Evolutionary conservation across 306 rosid species (phyloP).

Genomic region (Rosa lucieae): DNA sequence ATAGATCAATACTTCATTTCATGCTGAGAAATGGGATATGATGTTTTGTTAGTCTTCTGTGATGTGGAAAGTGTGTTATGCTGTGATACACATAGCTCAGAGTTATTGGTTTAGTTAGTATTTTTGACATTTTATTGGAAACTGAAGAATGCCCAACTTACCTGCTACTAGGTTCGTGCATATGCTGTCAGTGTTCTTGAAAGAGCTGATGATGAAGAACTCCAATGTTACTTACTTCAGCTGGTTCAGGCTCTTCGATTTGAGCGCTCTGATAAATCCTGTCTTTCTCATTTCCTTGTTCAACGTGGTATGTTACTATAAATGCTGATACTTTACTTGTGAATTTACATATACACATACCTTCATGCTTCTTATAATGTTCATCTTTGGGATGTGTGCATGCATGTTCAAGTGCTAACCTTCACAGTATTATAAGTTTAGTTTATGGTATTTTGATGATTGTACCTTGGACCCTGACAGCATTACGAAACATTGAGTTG

Average conservation of each 20-base stretch:
- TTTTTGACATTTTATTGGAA: slow-evolving; percentile 12
- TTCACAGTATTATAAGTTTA: slow-evolving; percentile 28
- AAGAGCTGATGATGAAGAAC: slow-evolving; percentile 99
- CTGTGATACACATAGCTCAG: background rate
- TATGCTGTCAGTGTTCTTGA: slow-evolving; percentile 98
- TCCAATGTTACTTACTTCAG: slow-evolving; percentile 93
- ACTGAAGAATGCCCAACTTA: slow-evolving; percentile 15
- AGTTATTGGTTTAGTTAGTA: background rate
- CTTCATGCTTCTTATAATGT: background rate
- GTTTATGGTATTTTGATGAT: slow-evolving; percentile 38
- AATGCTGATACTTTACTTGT: background rate
- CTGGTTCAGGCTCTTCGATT: slow-evolving; percentile 98
- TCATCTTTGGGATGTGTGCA: slow-evolving; percentile 16
- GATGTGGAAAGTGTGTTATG: background rate
- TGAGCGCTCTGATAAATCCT: slow-evolving; percentile 94
- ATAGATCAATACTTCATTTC: background rate
- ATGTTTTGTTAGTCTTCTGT: slow-evolving; percentile 1
- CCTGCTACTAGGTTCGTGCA: slow-evolving; percentile 81
- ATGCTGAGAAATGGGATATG: background rate
- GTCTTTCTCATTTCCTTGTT: slow-evolving; percentile 88
- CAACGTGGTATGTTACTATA: slow-evolving; percentile 68
- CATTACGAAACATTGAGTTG: slow-evolving; percentile 79
- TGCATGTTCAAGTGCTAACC: slow-evolving; percentile 30
- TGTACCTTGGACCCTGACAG: slow-evolving; percentile 49
- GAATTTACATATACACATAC: background rate